Evolutionary conservation across 768 basidiomycete genomes (phyloP), one percentile per base, ranked within the genome.

Genomic region (Leccinum aurantiacum): DNA sequence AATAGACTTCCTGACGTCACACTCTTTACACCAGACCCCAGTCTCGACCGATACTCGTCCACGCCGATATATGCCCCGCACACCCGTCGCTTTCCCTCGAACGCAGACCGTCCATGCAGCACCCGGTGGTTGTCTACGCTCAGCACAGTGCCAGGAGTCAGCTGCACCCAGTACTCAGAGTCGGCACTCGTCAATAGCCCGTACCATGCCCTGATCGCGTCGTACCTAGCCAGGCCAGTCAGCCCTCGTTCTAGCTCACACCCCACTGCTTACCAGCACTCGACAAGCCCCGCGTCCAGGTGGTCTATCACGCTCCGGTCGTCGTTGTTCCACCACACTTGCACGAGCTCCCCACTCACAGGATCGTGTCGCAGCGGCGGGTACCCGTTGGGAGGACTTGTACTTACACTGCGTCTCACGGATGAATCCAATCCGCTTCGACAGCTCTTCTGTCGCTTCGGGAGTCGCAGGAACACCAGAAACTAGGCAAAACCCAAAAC

Each of bases 121-220:
- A 98, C 92, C 22, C 96, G 85, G 74, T 96, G 90, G 70, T 98
- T 98, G 73, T 98, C 90, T 53, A 96, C 80, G 22, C 94, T 93
- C 93, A 97, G 81, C 44, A 89, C 90, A 27, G 25, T 27, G 25
- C 25, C 25, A 27, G 1, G 25, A 27, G 25, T 27, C 25, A 27
- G 25, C 25, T 27, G 25, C 25, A 27, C 25, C 25, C 25, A 27
- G 25, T 27, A 27, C 25, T 27, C 25, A 0, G 25, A 27, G 25
- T 27, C 25, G 25, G 25, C 76, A 59, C 87, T 89, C 8, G 87
- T 88, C 60, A 96, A 71, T 53, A 88, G 78, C 62, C 80, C 76
- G 65, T 97, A 82, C 91, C 93, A 99, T 22, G 76, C 74, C 57
- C 88, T n/a, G 37, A 93, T 84, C 3, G 95, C 94, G 53, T 87